Percentiles rank a stretch among this genome's conserved stretches.
Evolutionary conservation across 2,329 filamentous ascomycete species (phyloP).

Genomic region (Aspergillus udagawae): DNA sequence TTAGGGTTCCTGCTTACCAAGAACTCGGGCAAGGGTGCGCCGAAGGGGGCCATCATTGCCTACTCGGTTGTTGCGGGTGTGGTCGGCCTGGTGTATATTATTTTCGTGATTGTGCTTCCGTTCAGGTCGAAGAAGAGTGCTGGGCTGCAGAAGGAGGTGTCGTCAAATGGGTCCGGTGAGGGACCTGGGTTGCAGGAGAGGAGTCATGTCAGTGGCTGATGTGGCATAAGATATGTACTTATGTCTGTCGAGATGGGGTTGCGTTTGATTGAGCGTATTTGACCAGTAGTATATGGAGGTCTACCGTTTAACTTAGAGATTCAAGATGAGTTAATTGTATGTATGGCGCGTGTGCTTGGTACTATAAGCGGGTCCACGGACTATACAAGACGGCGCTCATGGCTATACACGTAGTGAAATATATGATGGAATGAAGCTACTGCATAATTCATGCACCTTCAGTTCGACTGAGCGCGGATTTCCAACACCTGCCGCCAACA

Average conservation of each 20-base stretch:
- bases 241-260: not conserved
- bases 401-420: too few species aligned
- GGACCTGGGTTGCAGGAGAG: not conserved
- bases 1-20: constrained; percentile 48
- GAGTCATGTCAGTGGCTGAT: not conserved
- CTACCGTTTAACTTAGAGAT: too few species aligned
- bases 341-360: too few species aligned
- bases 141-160: not conserved
- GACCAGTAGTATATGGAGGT: not conserved
- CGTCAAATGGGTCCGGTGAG: not conserved
- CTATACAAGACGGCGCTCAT: too few species aligned
- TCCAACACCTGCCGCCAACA: not conserved
- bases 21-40: constrained; percentile 34
- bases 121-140: not conserved
- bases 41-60: constrained; percentile 38
- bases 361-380: too few species aligned
- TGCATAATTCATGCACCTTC: too few species aligned
- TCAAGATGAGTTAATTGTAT: not conserved
- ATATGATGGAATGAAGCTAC: too few species aligned
- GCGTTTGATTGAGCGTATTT: not conserved
- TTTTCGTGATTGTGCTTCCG: constrained; percentile 3
- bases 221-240: not conserved
- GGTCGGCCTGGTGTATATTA: constrained; percentile 43
- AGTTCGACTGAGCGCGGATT: not conserved
- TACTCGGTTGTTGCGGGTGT: constrained; percentile 50